Conservation (phyloP, 179 eudicot species). For the Beta lomatogona region DNA sequence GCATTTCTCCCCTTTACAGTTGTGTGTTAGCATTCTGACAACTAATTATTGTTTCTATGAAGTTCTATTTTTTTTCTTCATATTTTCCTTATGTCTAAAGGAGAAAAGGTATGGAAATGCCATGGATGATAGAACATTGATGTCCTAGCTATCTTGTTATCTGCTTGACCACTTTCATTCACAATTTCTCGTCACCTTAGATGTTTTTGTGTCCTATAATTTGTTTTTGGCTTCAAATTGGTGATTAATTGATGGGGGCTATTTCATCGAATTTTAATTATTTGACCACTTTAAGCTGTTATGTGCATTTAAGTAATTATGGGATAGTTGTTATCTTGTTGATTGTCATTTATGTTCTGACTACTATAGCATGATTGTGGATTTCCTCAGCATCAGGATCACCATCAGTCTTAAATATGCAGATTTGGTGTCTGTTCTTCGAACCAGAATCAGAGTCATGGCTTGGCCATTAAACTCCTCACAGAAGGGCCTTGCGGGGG, state of each 20-base stretch:
- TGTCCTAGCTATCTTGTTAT: background rate
- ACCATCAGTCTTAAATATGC: slow-evolving; percentile 82
- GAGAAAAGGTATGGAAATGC: background rate
- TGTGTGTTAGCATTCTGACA: background rate
- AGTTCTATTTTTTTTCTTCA: background rate
- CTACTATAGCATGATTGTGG: slow-evolving; percentile 14
- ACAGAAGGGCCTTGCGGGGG: slow-evolving; percentile 34
- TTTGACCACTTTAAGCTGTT: background rate
- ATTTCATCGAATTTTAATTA: background rate
- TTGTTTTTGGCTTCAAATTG: background rate
- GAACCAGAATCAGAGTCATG: slow-evolving; percentile 73
- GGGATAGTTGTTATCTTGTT: background rate
- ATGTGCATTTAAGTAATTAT: background rate
- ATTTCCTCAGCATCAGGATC: slow-evolving; percentile 59
- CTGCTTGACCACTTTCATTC: background rate
- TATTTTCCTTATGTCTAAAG: background rate
- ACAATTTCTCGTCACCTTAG: background rate
- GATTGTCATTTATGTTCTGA: slow-evolving; percentile 11
- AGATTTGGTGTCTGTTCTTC: slow-evolving; percentile 77
- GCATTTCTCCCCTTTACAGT: background rate
- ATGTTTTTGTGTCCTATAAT: background rate
- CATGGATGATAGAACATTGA: background rate
- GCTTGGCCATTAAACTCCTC: slow-evolving; percentile 80
- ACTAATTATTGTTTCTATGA: background rate
- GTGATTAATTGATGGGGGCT: background rate